phyloP scores from a whole-genome alignment of 495 filamentous ascomycete species.

The Annulohypoxylon nitens region DNA sequence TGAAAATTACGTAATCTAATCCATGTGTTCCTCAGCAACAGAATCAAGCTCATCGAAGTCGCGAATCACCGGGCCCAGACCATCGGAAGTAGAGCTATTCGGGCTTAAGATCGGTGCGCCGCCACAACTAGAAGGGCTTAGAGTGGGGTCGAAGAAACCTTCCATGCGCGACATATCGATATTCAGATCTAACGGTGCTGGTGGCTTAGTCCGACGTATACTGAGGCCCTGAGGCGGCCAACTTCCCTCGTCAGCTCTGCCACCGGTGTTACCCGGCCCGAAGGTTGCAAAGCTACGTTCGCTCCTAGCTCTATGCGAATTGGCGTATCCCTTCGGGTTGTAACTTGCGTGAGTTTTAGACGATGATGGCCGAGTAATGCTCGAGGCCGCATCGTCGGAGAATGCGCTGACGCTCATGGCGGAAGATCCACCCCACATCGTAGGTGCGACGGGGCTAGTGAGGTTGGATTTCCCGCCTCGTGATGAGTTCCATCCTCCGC shows the following conservation, averaged over 20 bases:
- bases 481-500: constrained; percentile 48
- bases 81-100: constrained; percentile 46
- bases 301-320: constrained; percentile 31
- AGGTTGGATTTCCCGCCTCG: constrained; percentile 48
- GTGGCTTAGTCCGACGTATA: constrained; percentile 32
- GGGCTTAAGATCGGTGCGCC: constrained; percentile 34
- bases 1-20: not conserved
- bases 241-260: constrained; percentile 37
- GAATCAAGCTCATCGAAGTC: constrained; percentile 61
- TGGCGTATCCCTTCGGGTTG: constrained; percentile 15
- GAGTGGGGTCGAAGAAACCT: constrained; percentile 46
- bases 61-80: constrained; percentile 55
- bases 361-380: constrained; percentile 39
- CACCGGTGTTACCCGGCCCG: constrained; percentile 25
- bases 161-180: constrained; percentile 36
- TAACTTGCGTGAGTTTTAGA: constrained; percentile 19
- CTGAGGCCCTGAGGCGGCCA: constrained; percentile 25
- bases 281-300: constrained; percentile 44
- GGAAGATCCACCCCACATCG: constrained; percentile 50
- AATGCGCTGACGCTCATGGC: constrained; percentile 44
- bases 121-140: constrained; percentile 47
- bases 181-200: constrained; percentile 42
- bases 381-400: constrained; percentile 49
- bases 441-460: constrained; percentile 38
- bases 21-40: constrained; percentile 38